Evolutionary conservation across 1,284 basidiomycete species (phyloP).

Genomic region (Athelia sp.): DNA sequence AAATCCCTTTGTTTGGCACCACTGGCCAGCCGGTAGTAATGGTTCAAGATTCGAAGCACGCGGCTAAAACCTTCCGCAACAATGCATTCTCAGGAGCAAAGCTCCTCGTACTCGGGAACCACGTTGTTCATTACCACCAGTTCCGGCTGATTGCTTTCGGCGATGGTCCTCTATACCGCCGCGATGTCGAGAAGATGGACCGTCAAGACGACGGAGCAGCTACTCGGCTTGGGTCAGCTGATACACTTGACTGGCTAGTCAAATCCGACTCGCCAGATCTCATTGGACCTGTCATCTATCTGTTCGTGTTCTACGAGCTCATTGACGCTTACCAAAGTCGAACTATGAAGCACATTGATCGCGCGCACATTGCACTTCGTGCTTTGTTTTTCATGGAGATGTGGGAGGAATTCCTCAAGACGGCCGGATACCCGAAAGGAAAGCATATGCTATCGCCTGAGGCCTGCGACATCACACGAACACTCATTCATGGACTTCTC

Average conservation of each 20-base stretch:
- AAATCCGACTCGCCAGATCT: conserved; percentile 13
- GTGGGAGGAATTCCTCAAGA: conserved; percentile 26
- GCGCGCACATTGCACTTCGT: conserved; percentile 26
- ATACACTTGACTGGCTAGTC: conserved; percentile 12
- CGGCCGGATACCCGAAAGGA: conserved; percentile 14
- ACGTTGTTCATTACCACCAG: conserved; percentile 8
- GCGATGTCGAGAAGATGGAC: conserved; percentile 10
- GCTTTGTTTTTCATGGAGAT: conserved; percentile 27
- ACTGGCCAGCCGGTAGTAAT: conserved; percentile 6
- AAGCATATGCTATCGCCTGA: conserved; percentile 28
- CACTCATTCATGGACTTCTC: conserved; percentile 27
- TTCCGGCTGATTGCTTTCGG: conserved; percentile 8
- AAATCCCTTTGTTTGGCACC: conserved; percentile 7
- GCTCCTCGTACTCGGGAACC: conserved; percentile 11
- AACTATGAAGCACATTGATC: conserved; percentile 18
- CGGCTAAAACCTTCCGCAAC: conserved; percentile 15
- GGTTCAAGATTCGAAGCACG: conserved; percentile 17
- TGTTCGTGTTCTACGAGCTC: conserved; percentile 31
- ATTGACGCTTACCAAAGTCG: conserved; percentile 30
- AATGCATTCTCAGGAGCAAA: conserved; percentile 14
- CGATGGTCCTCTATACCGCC: conserved; percentile 10
- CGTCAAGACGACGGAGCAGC: conserved; percentile 13
- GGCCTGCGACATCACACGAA: conserved; percentile 23
- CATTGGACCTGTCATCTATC: conserved; percentile 18
- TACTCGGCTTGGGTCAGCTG: conserved; percentile 16